These are phyloP conservation scores for Pythium vanterpoolii DNA, from an alignment of 352 stramenopile genomes.

Conservation along the genomic window DNA sequence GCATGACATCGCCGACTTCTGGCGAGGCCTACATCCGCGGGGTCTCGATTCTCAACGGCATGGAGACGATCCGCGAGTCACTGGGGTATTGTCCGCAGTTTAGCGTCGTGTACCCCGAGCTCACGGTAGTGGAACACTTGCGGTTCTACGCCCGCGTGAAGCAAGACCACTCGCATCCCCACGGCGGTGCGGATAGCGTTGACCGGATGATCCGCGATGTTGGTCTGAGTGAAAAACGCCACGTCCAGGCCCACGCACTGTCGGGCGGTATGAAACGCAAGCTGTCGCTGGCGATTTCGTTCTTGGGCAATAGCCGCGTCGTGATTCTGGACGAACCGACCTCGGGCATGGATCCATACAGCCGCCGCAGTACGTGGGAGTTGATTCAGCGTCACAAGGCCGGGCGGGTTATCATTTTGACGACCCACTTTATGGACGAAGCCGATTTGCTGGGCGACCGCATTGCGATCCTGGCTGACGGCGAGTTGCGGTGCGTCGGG, in stretches of 20 bases:
- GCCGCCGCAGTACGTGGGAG: slow-evolving; percentile 80
- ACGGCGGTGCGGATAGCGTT: slow-evolving; percentile 17
- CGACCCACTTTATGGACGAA: slow-evolving; percentile 93
- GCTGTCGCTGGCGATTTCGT: slow-evolving; percentile 71
- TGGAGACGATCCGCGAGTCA: slow-evolving; percentile 86
- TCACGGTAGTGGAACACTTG: slow-evolving; percentile 96
- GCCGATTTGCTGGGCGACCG: slow-evolving; percentile 89
- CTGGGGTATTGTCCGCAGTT: slow-evolving; percentile 97
- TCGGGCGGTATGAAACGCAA: slow-evolving; percentile 83
- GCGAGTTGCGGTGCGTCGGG: slow-evolving; percentile 46
- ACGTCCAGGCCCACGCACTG: slow-evolving; percentile 43
- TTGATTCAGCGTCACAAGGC: slow-evolving; percentile 62
- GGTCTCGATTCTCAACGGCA: slow-evolving; percentile 55
- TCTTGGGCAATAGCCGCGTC: slow-evolving; percentile 66
- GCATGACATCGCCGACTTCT: slow-evolving; percentile 53
- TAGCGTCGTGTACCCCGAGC: slow-evolving; percentile 93
- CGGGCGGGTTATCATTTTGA: slow-evolving; percentile 82
- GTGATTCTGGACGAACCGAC: slow-evolving; percentile 90
- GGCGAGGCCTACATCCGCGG: slow-evolving; percentile 62
- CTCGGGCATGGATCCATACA: slow-evolving; percentile 94
- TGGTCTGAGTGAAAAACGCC: slow-evolving; percentile 87
- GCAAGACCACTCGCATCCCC: slow-evolving; percentile 37
- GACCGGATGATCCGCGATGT: slow-evolving; percentile 84
- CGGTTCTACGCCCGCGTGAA: slow-evolving; percentile 93
- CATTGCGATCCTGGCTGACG: slow-evolving; percentile 89